phyloP scores from a whole-genome alignment of 164 flowering plant species.

The Vitis riparia region DNA sequence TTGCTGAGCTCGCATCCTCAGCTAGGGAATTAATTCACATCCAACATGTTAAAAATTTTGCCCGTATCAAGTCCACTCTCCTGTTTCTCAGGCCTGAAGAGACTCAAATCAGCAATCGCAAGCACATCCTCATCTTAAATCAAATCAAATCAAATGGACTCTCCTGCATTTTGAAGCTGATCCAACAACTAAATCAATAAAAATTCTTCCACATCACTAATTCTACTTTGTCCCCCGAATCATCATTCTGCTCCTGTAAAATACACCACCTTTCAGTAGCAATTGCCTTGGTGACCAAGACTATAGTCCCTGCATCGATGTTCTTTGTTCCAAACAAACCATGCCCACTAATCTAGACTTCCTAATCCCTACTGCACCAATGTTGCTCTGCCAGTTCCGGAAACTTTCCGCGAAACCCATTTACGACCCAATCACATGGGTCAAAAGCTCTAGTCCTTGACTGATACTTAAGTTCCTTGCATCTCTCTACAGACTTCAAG shows the following conservation, averaged over 20 bases:
- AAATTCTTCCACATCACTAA: conserved; percentile 90
- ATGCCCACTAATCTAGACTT: conserved; percentile 63
- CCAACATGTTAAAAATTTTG: conserved; percentile 58
- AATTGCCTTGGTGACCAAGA: conserved; percentile 72
- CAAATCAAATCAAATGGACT: conserved; percentile 45
- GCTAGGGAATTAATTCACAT: conserved; percentile 69
- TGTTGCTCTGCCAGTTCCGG: conserved; percentile 72
- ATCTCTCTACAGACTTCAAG: conserved; percentile 37
- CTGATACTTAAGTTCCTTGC: conserved; percentile 67
- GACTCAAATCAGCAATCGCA: conserved; percentile 58
- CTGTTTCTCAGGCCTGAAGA: conserved; percentile 60
- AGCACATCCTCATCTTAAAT: conserved; percentile 57
- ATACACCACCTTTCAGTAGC: conserved; percentile 79
- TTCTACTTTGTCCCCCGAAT: conserved; percentile 46
- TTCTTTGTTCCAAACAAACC: conserved; percentile 72
- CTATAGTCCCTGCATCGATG: conserved; percentile 61
- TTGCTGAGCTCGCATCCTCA: conserved; percentile 59
- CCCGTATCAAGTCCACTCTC: conserved; percentile 30
- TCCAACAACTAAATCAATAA: conserved; percentile 53
- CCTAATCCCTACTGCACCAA: conserved; percentile 67
- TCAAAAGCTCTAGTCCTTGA: conserved; percentile 78
- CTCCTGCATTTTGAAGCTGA: conserved; percentile 39
- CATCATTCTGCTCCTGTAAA: conserved; percentile 45
- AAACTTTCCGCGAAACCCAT: conserved; percentile 53
- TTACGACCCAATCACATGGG: conserved; percentile 73